phyloP scores from a whole-genome alignment of 192 early-diverging fungal species.

The Paraglomus occultum region DNA sequence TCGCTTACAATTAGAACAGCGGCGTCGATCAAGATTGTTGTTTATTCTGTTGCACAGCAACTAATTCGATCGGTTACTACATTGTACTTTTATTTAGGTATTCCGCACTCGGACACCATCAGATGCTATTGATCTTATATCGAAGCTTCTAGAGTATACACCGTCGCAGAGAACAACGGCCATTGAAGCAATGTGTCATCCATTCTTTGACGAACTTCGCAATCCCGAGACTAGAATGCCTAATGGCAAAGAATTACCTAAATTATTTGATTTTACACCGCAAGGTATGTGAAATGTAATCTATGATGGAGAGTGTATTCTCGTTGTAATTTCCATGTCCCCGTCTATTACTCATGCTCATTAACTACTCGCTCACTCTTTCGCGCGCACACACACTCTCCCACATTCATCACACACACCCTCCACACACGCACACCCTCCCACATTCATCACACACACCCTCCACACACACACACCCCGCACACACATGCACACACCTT shows the following conservation, averaged over 20 bases:
- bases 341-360: too few relatives aligned
- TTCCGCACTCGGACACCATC: constrained; percentile 81
- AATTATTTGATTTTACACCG: constrained; percentile 87
- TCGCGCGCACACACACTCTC: too few relatives aligned
- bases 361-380: too few relatives aligned
- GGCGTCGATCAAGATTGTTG: not conserved
- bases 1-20: not conserved
- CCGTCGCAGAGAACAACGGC: constrained; percentile 78
- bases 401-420: too few relatives aligned
- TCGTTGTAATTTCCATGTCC: too few relatives aligned
- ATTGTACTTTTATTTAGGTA: constrained; percentile 47
- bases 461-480: too few relatives aligned
- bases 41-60: not conserved
- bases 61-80: not conserved
- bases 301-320: not conserved
- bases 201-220: constrained; percentile 98
- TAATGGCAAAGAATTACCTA: constrained; percentile 81
- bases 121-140: constrained; percentile 87
- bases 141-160: constrained; percentile 87
- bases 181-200: constrained; percentile 88
- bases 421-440: too few relatives aligned
- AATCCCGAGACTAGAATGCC: constrained; percentile 77
- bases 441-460: too few relatives aligned
- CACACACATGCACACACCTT: too few relatives aligned
- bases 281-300: constrained; percentile 50